A percentile compares a stretch with the other conserved stretches of the same genome.
These are phyloP conservation scores for Puccinia triticina DNA, from an alignment of 1,284 basidiomycete species.

Conservation along the genomic window DNA sequence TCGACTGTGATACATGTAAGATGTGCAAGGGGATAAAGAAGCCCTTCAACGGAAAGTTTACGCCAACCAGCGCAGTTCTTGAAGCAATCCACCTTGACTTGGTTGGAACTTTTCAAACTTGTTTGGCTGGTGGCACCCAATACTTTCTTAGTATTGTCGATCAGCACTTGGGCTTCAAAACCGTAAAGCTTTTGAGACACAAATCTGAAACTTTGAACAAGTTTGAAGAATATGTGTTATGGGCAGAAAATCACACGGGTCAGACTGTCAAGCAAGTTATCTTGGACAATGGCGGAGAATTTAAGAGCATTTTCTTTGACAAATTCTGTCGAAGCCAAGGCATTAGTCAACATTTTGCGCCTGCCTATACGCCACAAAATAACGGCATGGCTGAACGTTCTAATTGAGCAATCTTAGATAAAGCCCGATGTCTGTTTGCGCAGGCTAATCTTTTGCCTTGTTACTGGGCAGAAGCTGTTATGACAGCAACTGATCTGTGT, in stretches of 20 bases:
- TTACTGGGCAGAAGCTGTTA: background rate
- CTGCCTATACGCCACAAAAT: background rate
- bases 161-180: background rate
- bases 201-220: background rate
- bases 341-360: background rate
- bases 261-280: background rate
- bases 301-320: background rate
- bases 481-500: background rate
- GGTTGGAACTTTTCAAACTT: background rate
- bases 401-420: background rate
- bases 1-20: background rate
- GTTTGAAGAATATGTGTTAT: background rate
- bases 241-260: background rate
- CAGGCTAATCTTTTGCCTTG: background rate
- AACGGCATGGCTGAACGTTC: background rate
- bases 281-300: background rate
- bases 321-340: background rate
- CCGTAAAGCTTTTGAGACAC: background rate
- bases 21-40: background rate
- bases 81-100: background rate
- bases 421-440: background rate
- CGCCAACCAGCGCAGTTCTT: background rate
- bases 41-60: background rate
- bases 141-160: background rate
- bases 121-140: background rate